Evolutionary conservation across 257 asterid genomes (phyloP), one percentile per base, ranked within the genome.

Genomic region (Prunella vulgaris): DNA sequence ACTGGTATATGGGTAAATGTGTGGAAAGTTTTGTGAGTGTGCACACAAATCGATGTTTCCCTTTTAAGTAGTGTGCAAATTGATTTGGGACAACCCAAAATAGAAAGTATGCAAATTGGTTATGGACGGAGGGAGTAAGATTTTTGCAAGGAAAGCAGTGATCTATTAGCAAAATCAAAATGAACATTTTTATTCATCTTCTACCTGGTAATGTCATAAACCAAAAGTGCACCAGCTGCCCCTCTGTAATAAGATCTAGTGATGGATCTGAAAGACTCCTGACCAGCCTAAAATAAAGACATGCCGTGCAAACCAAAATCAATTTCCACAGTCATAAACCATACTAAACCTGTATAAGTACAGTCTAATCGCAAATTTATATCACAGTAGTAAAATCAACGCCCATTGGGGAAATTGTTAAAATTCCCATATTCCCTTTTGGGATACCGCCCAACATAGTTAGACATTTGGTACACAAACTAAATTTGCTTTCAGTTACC

Each of bases 141-240:
- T 64, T 9, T 64, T 51, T 6, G 9, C 13, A 58, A 30, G 27
- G 25, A 75, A 53, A 40, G 44, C 48, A 28, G 18, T 30, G 2
- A 5, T n/a, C 51, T 20, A 37, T 5, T 32, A 20, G 38, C 24
- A 59, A 14, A 52, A 59, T 22, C 9, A 53, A 44, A 14, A 53
- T 58, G 49, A 33, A 37, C 3, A 57, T 15, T 24, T 5, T 5
- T 57, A 25, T 33, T 33, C 14, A 54, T 42, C 51, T n/a, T 62
- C 53, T 66, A 77, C 81, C 77, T 66, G 65, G 84, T 74, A 44
- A 82, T 82, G 66, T 82, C 83, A 68, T 82, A 82, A 27, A 82
- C 81, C 49, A 82, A 79, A 68, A 82, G 87, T 35, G 87, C 87
- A 6, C 87, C 87, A 51, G 84, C 84, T 54, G 87, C 82, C 27